Evolutionary conservation across 768 basidiomycete species (phyloP), one percentile per base, ranked within the genome.

Genomic region (Boletus vinaceobasis): DNA sequence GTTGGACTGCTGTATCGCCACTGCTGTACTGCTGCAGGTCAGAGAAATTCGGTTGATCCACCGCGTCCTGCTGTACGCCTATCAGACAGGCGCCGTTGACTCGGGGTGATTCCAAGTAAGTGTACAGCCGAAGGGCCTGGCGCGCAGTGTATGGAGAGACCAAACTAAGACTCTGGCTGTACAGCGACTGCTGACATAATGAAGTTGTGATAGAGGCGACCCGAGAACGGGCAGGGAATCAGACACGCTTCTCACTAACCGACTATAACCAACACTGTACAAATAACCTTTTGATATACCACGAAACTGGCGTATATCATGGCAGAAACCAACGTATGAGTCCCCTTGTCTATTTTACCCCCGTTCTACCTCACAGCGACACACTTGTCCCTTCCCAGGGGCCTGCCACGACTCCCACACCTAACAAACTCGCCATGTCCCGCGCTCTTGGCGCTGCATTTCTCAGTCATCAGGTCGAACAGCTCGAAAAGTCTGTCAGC

Each of bases 381-480:
- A 26, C 31, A 2, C 15, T 33, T 10, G 21, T 13, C 27, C 6
- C 35, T 29, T 31, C 21, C 35, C 50, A 68, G 69, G 64, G 58
- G 15, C 58, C 66, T 46, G 52, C 63, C 52, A 49, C 69, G n/a
- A 32, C 60, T 15, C 50, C 72, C 48, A 68, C 68, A 33, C 66
- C 75, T 31, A 84, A 80, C 71, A 87, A 86, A 68, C 68, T 88
- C 39, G 88, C 88, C 53, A 89, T 93, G 88, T 92, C 90, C 52
- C 82, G 85, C 58, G 90, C 91, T 1, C 82, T 93, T 37, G 91
- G 91, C 19, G 90, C 90, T 29, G 91, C 91, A 3, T 92, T 92
- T 67, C 80, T 93, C 55, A 87, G 80, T 59, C 90, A 93, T 62
- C 90, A 93, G 63, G 91, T 93, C 42, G 88, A 92, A 61, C 87